These are phyloP conservation scores for Pichia eremophila DNA, from an alignment of 805 yeast species.

Conservation along the genomic window DNA sequence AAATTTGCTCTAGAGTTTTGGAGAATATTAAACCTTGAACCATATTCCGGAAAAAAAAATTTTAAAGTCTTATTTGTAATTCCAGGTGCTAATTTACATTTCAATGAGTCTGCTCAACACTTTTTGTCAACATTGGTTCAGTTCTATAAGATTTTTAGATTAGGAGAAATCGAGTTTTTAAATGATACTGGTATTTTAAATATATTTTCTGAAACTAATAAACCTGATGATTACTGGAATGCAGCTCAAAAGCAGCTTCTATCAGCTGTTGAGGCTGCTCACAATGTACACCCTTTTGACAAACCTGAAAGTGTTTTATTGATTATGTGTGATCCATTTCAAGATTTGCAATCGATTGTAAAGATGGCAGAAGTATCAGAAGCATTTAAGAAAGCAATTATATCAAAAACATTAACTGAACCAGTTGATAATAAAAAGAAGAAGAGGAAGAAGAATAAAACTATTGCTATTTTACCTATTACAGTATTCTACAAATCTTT, in stretches of 20 bases:
- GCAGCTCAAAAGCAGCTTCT: constrained; percentile 27
- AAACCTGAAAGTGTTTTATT: constrained; percentile 24
- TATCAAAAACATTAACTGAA: constrained; percentile 10
- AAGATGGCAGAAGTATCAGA: constrained; percentile 39
- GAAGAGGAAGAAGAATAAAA: constrained; percentile 12
- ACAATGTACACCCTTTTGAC: constrained; percentile 33
- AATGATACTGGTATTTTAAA: constrained; percentile 16
- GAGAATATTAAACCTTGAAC: constrained; percentile 50
- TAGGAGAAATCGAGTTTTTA: constrained; percentile 30
- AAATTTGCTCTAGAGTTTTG: constrained; percentile 42
- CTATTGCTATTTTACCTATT: constrained; percentile 11
- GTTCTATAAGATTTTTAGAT: constrained; percentile 37
- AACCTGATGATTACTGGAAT: constrained; percentile 14
- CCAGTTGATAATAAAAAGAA: constrained; percentile 21
- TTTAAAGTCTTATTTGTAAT: constrained; percentile 42
- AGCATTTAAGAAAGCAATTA: constrained; percentile 32
- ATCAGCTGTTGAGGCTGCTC: constrained; percentile 60
- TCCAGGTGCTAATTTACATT: constrained; percentile 17
- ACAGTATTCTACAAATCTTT: constrained; percentile 29
- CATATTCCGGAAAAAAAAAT: constrained; percentile 39
- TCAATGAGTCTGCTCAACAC: constrained; percentile 20
- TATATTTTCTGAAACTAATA: constrained; percentile 9
- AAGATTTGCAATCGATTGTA: constrained; percentile 35
- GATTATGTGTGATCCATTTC: constrained; percentile 38
- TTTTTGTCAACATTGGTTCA: constrained; percentile 35